Percentiles rank a stretch among this genome's conserved stretches.
Evolutionary conservation across 176 grass and related monocot species (phyloP).

Genomic region (Musa itinerans): DNA sequence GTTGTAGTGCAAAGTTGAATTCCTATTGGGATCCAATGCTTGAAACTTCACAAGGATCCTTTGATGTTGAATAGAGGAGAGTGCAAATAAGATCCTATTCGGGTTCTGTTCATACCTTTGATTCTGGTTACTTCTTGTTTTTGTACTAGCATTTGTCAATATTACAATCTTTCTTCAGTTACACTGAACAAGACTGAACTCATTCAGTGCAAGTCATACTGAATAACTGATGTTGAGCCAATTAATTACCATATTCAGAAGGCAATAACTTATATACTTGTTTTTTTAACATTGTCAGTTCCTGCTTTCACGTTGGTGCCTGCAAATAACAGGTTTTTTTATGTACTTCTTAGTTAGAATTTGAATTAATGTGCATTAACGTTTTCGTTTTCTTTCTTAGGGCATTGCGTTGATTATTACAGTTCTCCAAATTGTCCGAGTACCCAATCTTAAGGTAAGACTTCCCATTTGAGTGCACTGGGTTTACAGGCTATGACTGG

Average conservation of each 20-base stretch:
- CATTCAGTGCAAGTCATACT: background rate
- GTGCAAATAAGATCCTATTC: no score
- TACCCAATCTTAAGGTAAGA: constrained; percentile 88
- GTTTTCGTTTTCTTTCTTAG: constrained; percentile 24
- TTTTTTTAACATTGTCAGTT: background rate
- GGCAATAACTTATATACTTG: background rate
- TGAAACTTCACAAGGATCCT: no score
- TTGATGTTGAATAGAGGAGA: no score
- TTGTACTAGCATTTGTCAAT: background rate
- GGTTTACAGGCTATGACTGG: background rate
- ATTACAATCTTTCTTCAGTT: background rate
- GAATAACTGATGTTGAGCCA: background rate
- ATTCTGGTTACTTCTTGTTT: no score
- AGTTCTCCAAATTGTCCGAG: constrained; percentile 82
- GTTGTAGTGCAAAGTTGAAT: no score
- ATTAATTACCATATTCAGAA: background rate
- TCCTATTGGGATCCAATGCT: no score
- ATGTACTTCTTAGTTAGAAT: background rate
- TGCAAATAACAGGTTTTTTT: background rate
- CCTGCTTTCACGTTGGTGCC: background rate
- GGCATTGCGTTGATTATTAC: constrained; percentile 82
- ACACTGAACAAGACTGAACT: background rate
- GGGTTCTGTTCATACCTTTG: no score
- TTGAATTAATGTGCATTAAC: background rate
- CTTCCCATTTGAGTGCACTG: constrained; percentile 2